phyloP scores from a whole-genome alignment of 257 asterid species.

The Solanum neorickii region DNA sequence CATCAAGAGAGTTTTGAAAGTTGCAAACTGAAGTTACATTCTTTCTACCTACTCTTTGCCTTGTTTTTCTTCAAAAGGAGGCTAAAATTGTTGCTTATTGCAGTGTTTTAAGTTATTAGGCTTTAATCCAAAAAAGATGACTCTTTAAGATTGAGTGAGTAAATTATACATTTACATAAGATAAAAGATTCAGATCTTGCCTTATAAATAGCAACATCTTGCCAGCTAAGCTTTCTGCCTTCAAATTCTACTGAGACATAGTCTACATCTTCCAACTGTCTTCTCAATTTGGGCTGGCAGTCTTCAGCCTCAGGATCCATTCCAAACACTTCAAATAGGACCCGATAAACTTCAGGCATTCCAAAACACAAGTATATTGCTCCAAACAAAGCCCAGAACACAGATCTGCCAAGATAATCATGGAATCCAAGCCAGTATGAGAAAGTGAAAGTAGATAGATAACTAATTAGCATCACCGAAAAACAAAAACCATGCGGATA shows the following conservation, averaged over 20 bases:
- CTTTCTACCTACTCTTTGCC: background rate
- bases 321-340: conserved; percentile 93
- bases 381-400: conserved; percentile 97
- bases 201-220: conserved; percentile 84
- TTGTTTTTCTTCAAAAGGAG: background rate
- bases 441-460: background rate
- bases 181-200: conserved; percentile 15
- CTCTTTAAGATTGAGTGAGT: background rate
- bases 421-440: background rate
- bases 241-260: conserved; percentile 88
- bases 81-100: background rate
- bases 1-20: background rate
- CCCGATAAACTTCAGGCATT: conserved; percentile 94
- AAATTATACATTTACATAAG: background rate
- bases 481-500: background rate
- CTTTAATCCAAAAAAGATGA: background rate
- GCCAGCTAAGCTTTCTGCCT: conserved; percentile 76
- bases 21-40: background rate
- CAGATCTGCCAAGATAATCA: conserved; percentile 49
- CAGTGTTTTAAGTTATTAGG: background rate
- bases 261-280: conserved; percentile 96
- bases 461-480: background rate
- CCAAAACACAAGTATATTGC: conserved; percentile 97
- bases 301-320: conserved; percentile 96
- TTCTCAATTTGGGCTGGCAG: conserved; percentile 84